Evolutionary conservation across 306 rosid genomes (phyloP), one percentile per base, ranked within the genome.

Genomic region (Castanopsis chinensis): DNA sequence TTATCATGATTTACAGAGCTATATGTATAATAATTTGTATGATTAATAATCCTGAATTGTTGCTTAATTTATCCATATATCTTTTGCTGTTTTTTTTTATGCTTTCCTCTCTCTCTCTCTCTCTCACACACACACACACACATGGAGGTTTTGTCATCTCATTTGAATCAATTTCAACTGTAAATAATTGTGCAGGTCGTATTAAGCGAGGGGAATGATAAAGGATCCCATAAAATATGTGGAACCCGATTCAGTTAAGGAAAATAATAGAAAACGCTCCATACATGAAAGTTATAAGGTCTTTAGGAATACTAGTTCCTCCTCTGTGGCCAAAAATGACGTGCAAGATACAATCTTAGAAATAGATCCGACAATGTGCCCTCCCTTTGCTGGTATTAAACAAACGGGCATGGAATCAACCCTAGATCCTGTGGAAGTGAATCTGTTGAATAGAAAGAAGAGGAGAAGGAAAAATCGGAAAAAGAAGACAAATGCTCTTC

Each of bases 271-370:
- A 23, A 75, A 57, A 35, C 23, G 19, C 19, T 54, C 60, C 25
- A 54, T 75, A 32, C 54, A 82, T 30, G 83, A 69, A 71, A 70
- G 73, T 49, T 18, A 61, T 53, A 37, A 52, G 52, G 69, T 60
- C 75, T n/a, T 69, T 68, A 37, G 65, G 63, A 74, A 64, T 56
- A 28, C 64, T 72, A 68, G 54, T 67, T 80, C 76, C 37, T 75
- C 82, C 8, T 23, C 88, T 56, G 19, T 81, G 73, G 43, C 79
- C 13, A 63, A 64, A 72, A 77, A 68, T 71, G 81, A 85, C 33
- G 63, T 75, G 32, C 79, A 81, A 74, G 81, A 64, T 64, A 77
- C 43, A 55, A 21, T 30, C 21, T 74, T 60, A 5, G 67, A 35
- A 33, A 45, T 7, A n/a, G 51, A 78, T 65, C 51, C 70, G 61